Base-by-base conservation (phyloP, 164 flowering plant species). In the Platanus orientalis region DNA sequence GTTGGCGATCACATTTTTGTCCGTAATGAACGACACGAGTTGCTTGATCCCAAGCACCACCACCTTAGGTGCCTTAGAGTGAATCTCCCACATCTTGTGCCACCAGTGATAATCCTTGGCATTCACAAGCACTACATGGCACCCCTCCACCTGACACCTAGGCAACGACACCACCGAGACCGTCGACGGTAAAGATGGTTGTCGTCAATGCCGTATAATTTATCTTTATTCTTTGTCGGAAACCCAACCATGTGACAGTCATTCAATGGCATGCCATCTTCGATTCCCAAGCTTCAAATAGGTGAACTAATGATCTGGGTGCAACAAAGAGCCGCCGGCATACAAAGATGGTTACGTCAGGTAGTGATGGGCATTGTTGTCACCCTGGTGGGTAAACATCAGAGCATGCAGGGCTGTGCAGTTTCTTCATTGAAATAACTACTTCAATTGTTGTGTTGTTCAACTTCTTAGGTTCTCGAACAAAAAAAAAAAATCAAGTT, bases 201-300 rank as follows among this genome's bases (percentile, higher is more conserved):
- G 28, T 26, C 65, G 39, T 34, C 40, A 19, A 11, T 24, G 7
- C 54, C 62, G 16, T 60, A 69, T 17, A 71, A 59, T 53, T 69
- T 78, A 20, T 85, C 82, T 28, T 73, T 73, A 79, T 81, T 78
- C 36, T 71, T 78, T 0, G 50, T 28, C 39, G 76, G 54, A 21
- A 67, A 56, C 55, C 68, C 72, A 1, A 51, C 60, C 68, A 57
- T 73, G 56, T 67, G 75, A 40, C 71, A 36, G 6, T 55, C 72
- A 14, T 58, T 61, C 42, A 49, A 14, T 19, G 55, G 42, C 4
- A 39, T 58, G 61, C 17, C 16, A 21, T 80, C 81, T 67, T 80
- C 93, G 47, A 80, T 85, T 83, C 24, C 93, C 93, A 0, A 87
- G 77, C 69, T 83, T 82, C 76, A 87, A 71, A 68, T 86, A 84